phyloP scores from a whole-genome alignment of 176 grass and related monocot species.

The Cenchrus americanus region DNA sequence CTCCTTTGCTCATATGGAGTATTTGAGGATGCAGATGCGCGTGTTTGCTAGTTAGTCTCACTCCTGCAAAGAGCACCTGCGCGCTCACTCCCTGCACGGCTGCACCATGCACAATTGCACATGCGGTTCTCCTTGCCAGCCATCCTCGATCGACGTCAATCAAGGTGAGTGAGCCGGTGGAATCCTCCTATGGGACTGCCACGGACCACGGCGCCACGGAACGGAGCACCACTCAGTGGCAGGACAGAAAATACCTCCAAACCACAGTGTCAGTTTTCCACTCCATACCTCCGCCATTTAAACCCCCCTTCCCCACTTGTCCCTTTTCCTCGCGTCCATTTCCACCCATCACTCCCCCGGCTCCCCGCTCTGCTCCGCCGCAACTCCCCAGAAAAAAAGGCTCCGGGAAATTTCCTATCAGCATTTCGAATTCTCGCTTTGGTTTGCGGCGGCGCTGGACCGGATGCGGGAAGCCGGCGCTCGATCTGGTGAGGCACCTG shows the following conservation, averaged over 20 bases:
- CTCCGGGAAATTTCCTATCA: not conserved
- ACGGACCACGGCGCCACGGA: slow-evolving; percentile 21
- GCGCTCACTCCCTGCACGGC: no score
- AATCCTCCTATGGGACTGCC: no score
- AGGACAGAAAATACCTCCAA: slow-evolving; percentile 41
- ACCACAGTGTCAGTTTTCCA: slow-evolving; percentile 28
- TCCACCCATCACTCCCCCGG: slow-evolving; percentile 33
- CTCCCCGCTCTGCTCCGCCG: slow-evolving; percentile 29
- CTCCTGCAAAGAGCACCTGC: no score
- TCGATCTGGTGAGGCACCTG: slow-evolving; percentile 58
- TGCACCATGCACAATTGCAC: no score
- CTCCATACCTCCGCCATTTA: slow-evolving; percentile 29
- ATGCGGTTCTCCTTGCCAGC: no score
- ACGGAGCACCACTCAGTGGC: slow-evolving; percentile 47
- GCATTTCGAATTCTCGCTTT: slow-evolving; percentile 40
- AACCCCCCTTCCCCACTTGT: slow-evolving; percentile 43
- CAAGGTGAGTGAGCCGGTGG: no score
- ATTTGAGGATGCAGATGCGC: no score
- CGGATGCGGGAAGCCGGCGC: slow-evolving; percentile 42
- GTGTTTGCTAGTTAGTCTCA: no score
- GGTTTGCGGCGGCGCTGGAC: slow-evolving; percentile 14
- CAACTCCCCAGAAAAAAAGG: not conserved
- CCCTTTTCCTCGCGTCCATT: slow-evolving; percentile 49
- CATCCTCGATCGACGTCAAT: no score
- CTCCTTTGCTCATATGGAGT: no score